Conservation (phyloP, 31 red algal genomes). For the Porphyra umbilicalis region DNA sequence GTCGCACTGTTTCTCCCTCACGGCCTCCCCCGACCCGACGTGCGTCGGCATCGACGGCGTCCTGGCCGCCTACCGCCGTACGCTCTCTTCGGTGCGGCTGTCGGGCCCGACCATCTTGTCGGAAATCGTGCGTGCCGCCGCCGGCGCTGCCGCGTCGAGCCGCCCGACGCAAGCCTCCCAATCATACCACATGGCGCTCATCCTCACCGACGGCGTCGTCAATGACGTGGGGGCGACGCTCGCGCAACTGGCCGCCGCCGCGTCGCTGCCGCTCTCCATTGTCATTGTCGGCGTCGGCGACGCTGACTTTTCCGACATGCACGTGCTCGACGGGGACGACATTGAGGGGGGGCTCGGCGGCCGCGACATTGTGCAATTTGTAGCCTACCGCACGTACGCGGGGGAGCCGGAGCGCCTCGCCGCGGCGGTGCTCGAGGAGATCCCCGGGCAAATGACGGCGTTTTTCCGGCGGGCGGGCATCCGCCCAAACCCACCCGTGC, state of each 20-base stretch:
- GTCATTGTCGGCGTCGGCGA: conserved; percentile 78
- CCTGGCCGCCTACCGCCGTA: conserved; percentile 22
- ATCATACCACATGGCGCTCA: conserved; percentile 45
- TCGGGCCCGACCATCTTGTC: conserved; percentile 47
- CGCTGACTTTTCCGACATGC: conserved; percentile 43
- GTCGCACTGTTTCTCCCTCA: conserved; percentile 57
- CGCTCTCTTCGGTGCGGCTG: conserved; percentile 10
- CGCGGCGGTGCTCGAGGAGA: conserved; percentile 44
- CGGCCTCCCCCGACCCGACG: conserved; percentile 15
- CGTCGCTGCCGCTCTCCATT: conserved; percentile 64
- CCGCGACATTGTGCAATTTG: conserved; percentile 74
- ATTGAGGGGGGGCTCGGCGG: conserved; percentile 29
- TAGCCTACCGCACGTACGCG: conserved; percentile 39
- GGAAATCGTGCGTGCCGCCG: conserved; percentile 38
- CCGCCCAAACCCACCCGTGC: conserved; percentile 10
- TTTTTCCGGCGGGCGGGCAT: conserved; percentile 47
- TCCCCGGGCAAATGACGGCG: conserved; percentile 56
- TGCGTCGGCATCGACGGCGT: conserved; percentile 55
- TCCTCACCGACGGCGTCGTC: conserved; percentile 75
- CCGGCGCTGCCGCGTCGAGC: conserved; percentile 11
- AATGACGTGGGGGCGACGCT: conserved; percentile 48
- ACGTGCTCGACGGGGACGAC: conserved; percentile 48
- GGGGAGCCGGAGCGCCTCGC: conserved; percentile 33
- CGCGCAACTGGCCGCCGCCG: conserved; percentile 41
- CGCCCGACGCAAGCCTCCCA: conserved; percentile 1